Percentiles rank a stretch among this genome's conserved stretches.
Conservation (phyloP, 176 grass and related monocot species). For the Chrysopogon serrulatus region DNA sequence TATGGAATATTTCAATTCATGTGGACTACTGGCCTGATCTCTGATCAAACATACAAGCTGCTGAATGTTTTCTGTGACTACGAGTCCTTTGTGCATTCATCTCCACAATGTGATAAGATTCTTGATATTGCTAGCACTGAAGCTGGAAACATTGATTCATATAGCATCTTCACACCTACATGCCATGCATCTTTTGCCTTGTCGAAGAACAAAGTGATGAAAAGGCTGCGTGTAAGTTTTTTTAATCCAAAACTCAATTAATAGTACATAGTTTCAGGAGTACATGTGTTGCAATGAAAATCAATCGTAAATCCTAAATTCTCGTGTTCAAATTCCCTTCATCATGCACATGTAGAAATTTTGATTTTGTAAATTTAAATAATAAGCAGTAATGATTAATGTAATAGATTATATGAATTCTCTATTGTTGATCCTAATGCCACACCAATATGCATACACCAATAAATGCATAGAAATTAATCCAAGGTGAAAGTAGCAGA, state of each 20-base stretch:
- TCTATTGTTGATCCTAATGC: not conserved
- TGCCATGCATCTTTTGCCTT: conserved; percentile 67
- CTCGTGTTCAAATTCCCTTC: not conserved
- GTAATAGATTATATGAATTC: not conserved
- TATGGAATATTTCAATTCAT: conserved; percentile 96
- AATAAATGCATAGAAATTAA: not conserved
- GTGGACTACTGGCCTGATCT: conserved; percentile 91
- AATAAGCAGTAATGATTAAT: not conserved
- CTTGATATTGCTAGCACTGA: conserved; percentile 80
- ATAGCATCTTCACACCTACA: conserved; percentile 98
- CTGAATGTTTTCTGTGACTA: conserved; percentile 89
- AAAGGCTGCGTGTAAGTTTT: conserved; percentile 79
- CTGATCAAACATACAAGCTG: conserved; percentile 91
- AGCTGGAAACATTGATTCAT: conserved; percentile 89
- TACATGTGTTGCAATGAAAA: not conserved
- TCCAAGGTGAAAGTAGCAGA: not conserved
- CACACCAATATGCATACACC: not conserved
- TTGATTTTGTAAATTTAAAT: not conserved
- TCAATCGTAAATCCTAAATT: not conserved
- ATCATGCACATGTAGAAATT: not conserved
- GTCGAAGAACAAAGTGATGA: conserved; percentile 86
- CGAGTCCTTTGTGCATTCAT: conserved; percentile 81
- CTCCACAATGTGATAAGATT: conserved; percentile 66
- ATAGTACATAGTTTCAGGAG: conserved; percentile 2
- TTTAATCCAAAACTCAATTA: conserved; percentile 12